phyloP scores from a whole-genome alignment of 352 stramenopile genomes.

The Phytophthora fragariaefolia region DNA sequence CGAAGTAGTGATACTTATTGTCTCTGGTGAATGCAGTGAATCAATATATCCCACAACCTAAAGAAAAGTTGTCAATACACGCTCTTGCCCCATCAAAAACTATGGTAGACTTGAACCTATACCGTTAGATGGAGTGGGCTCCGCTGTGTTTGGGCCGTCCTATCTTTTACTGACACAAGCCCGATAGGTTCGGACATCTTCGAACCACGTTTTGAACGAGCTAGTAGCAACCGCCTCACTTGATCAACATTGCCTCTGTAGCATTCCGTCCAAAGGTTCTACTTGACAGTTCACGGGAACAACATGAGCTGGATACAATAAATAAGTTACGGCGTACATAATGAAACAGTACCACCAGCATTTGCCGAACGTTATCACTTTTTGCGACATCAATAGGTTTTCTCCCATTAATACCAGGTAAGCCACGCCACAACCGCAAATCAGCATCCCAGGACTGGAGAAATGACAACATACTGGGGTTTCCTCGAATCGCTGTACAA shows the following conservation, averaged over 20 bases:
- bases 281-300: neutral
- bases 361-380: slow-evolving; percentile 29
- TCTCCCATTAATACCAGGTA: slow-evolving; percentile 43
- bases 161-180: slow-evolving; percentile 30
- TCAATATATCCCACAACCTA: slow-evolving; percentile 51
- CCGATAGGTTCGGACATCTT: neutral
- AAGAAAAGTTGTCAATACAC: neutral
- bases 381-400: slow-evolving; percentile 46
- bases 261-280: slow-evolving; percentile 54
- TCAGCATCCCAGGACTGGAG: slow-evolving; percentile 63
- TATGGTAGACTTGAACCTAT: slow-evolving; percentile 1
- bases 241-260: slow-evolving; percentile 42
- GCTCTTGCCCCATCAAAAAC: neutral
- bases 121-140: slow-evolving; percentile 63
- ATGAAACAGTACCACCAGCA: slow-evolving; percentile 40
- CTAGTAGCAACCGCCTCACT: slow-evolving; percentile 34
- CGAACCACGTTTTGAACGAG: slow-evolving; percentile 1
- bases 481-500: slow-evolving; percentile 34
- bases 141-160: slow-evolving; percentile 38
- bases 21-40: slow-evolving; percentile 5
- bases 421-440: slow-evolving; percentile 33
- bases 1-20: neutral
- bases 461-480: slow-evolving; percentile 39
- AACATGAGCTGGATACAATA: neutral
- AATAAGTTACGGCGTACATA: too few relatives aligned